A percentile compares a stretch with the other conserved stretches of the same genome.
phyloP scores from a whole-genome alignment of 495 filamentous ascomycete species.

The Aspergillus panamensis region DNA sequence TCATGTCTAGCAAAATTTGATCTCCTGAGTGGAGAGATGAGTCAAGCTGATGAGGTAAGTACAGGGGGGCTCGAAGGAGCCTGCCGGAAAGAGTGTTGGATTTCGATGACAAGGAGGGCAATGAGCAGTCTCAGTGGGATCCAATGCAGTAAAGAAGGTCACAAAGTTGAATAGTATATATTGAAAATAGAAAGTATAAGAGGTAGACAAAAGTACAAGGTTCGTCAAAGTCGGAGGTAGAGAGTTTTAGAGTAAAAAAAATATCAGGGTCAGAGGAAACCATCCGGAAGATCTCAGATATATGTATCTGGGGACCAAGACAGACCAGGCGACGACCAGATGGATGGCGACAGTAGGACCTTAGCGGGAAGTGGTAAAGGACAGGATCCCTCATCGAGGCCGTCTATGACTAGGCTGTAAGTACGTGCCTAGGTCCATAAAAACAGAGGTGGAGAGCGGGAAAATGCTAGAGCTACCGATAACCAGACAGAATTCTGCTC shows the following conservation, averaged over 20 bases:
- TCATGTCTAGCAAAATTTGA: conserved; percentile 27
- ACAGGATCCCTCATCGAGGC: neutral
- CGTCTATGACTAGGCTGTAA: neutral
- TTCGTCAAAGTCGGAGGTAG: neutral
- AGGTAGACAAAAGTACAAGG: conserved; percentile 3
- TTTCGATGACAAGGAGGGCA: neutral
- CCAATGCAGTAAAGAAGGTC: too few relatives aligned
- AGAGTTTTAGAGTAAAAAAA: conserved; percentile 9
- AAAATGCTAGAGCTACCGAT: neutral
- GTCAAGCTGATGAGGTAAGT: neutral
- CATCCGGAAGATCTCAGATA: conserved; percentile 17
- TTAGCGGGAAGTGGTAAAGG: neutral
- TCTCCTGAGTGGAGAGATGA: neutral
- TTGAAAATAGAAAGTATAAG: too few relatives aligned
- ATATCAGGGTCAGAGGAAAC: conserved; percentile 6
- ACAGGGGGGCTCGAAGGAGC: neutral
- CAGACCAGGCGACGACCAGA: neutral
- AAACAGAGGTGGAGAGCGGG: conserved; percentile 8
- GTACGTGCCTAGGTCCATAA: conserved; percentile 3
- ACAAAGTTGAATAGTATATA: too few relatives aligned
- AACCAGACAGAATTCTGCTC: conserved; percentile 7
- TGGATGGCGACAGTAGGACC: conserved; percentile 1
- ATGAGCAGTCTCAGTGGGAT: too few relatives aligned
- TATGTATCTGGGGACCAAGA: conserved; percentile 10
- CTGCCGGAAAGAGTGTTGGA: neutral